These are phyloP conservation scores for Hsuehochloa calcarea DNA, from an alignment of 176 grass and related monocot genomes.

Conservation along the genomic window DNA sequence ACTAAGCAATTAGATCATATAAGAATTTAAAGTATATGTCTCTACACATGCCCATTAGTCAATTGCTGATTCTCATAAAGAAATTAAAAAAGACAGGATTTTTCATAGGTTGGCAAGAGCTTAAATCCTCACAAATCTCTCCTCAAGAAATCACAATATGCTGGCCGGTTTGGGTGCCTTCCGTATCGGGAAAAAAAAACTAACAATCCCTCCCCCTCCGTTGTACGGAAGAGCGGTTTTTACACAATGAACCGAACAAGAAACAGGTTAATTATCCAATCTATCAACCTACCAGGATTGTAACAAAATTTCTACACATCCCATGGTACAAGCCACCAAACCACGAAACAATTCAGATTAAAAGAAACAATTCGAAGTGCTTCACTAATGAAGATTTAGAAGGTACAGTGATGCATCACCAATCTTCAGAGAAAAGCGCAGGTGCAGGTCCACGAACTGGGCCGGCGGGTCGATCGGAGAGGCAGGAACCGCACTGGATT, in stretches of 20 bases:
- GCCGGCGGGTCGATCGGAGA: neutral
- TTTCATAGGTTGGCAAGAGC: neutral
- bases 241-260: no score
- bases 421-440: neutral
- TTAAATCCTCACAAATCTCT: neutral
- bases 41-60: neutral
- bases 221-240: no score
- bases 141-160: neutral
- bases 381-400: neutral
- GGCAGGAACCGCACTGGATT: neutral
- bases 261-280: neutral
- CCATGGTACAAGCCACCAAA: neutral
- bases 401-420: neutral
- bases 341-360: neutral
- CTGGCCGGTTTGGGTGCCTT: neutral
- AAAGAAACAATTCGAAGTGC: slow-evolving; percentile 3
- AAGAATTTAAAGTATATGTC: neutral
- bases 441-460: neutral
- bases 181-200: neutral
- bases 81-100: neutral
- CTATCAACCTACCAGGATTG: neutral
- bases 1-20: neutral
- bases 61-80: neutral
- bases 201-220: neutral
- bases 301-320: neutral